Conservation (phyloP, 306 rosid species). For the Abrus precatorius region DNA sequence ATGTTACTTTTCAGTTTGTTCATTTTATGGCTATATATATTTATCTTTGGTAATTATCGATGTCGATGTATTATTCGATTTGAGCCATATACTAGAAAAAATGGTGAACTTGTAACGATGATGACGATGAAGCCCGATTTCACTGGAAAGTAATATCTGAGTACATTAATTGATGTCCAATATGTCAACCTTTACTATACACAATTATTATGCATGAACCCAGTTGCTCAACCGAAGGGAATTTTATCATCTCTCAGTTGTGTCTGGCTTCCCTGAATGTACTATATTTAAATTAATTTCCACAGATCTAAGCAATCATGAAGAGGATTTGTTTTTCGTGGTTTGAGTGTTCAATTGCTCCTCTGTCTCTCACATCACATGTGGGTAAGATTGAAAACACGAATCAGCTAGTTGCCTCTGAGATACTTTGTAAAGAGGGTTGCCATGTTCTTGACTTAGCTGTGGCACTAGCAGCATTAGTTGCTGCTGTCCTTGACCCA, state of each 20-base stretch:
- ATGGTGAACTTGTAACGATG: constrained; percentile 11
- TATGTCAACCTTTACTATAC: constrained; percentile 69
- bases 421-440: constrained; percentile 82
- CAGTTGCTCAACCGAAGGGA: constrained; percentile 51
- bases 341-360: constrained; percentile 48
- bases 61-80: constrained; percentile 24
- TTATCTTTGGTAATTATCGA: constrained; percentile 44
- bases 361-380: constrained; percentile 61
- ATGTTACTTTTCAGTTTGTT: constrained; percentile 24
- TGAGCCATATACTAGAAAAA: constrained; percentile 40
- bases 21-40: constrained; percentile 40
- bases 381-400: constrained; percentile 49
- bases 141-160: constrained; percentile 46
- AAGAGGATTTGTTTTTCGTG: constrained; percentile 36
- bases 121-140: constrained; percentile 45
- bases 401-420: constrained; percentile 72
- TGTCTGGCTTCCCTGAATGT: constrained; percentile 46
- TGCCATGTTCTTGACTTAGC: constrained; percentile 87
- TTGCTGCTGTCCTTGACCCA: constrained; percentile 59
- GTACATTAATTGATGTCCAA: constrained; percentile 56
- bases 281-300: constrained; percentile 48
- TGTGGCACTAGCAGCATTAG: constrained; percentile 54
- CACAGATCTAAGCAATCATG: constrained; percentile 53
- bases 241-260: constrained; percentile 41
- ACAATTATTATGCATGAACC: constrained; percentile 62